Percentiles rank a stretch among this genome's conserved stretches.
Conservation (phyloP, 768 basidiomycete species). For the Steccherinum ochraceum region DNA sequence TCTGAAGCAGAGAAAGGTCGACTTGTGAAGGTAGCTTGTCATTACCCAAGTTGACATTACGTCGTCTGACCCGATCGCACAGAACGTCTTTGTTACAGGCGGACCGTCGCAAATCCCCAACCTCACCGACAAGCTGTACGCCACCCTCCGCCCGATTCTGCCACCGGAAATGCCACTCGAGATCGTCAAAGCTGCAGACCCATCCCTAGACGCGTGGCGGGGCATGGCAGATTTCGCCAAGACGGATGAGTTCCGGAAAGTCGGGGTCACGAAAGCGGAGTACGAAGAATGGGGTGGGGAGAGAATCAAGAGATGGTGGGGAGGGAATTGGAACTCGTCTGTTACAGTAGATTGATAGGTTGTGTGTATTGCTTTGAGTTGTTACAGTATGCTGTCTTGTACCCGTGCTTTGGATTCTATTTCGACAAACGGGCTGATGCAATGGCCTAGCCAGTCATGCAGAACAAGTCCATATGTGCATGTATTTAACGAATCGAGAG, state of each 20-base stretch:
- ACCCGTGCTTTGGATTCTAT: neutral
- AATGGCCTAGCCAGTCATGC: too few relatives aligned
- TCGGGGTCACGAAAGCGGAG: slow-evolving; percentile 67
- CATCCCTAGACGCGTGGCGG: slow-evolving; percentile 76
- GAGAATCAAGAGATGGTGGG: slow-evolving; percentile 85
- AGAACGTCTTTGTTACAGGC: slow-evolving; percentile 92
- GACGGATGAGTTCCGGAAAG: slow-evolving; percentile 45
- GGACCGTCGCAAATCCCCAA: slow-evolving; percentile 71
- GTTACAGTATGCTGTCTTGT: neutral
- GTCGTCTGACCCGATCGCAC: neutral
- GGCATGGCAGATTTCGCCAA: slow-evolving; percentile 81
- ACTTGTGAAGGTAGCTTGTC: slow-evolving; percentile 61
- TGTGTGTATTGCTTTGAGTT: neutral
- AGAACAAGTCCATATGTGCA: neutral
- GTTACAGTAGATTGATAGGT: slow-evolving; percentile 10
- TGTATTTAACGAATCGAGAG: neutral
- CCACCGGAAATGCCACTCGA: slow-evolving; percentile 74
- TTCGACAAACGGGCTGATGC: neutral
- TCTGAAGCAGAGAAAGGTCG: slow-evolving; percentile 56
- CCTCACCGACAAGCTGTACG: slow-evolving; percentile 59
- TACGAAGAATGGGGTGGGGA: slow-evolving; percentile 91
- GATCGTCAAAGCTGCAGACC: slow-evolving; percentile 59
- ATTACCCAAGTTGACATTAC: neutral
- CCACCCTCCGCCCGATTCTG: slow-evolving; percentile 75
- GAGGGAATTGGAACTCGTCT: slow-evolving; percentile 76